Base-by-base conservation (phyloP, 2,329 filamentous ascomycete species). In the Fusarium odoratissimum region DNA sequence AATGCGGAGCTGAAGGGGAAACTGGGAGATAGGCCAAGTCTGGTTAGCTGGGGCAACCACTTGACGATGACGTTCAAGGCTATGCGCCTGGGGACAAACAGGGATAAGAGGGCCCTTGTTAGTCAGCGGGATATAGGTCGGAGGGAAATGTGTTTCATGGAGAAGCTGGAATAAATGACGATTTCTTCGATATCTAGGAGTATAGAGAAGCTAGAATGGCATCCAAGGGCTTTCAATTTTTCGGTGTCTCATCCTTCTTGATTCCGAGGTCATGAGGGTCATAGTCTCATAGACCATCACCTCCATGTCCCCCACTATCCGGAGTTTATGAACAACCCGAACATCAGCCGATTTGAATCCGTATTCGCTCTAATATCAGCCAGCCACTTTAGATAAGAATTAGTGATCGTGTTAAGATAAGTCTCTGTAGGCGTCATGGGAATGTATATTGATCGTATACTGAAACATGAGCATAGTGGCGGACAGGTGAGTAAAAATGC, bases 11-110 rank as follows among this genome's bases (percentile, higher is more conserved):
- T 59, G 55, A n/a, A 55, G 45, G 67, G 66, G 70, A 57, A 65
- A 63, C 72, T 72, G 63, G 67, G 44, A 60, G 45, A 54, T 56
- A 57, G 55, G 61, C 55, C 70, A 68, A 72, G 54, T 55, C 59
- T 66, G 61, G 45, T 62, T 72, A 60, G 70, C 58, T 68, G 59
- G 68, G 72, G 59, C 45, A 46, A 51, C 60, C 40, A 35, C 48
- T 64, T 48, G 60, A 65, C 62, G 69, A 76, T 76, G 75, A 76
- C 74, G 75, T 76, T 75, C 68, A 41, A 67, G 72, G 72, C 52
- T 67, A 37, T 30, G 37, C 46, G 49, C 55, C 37, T 35, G 38
- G 57, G 52, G 40, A 62, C 28, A 38, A 61, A 61, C 60, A 68
- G 67, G 64, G 58, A 48, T 67, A 25, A 37, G 56, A 51, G 37